A percentile compares a stretch with the other conserved stretches of the same genome.
phyloP scores from a whole-genome alignment of 2,329 filamentous ascomycete genomes.

The Ciborinia camelliae region DNA sequence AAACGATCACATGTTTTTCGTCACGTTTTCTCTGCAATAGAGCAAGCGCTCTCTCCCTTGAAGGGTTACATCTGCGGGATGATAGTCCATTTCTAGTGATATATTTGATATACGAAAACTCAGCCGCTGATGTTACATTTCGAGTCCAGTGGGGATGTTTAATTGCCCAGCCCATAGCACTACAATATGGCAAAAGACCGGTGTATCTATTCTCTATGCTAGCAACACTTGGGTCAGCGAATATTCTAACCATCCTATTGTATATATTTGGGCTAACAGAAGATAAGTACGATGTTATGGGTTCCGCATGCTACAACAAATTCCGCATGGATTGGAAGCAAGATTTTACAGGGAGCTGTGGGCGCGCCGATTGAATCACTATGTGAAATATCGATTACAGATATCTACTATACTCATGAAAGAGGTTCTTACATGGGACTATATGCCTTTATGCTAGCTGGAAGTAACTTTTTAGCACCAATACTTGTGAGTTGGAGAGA shows the following conservation, averaged over 20 bases:
- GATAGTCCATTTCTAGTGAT: neutral
- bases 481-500: constrained; percentile 37
- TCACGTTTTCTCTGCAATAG: neutral
- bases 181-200: constrained; percentile 45
- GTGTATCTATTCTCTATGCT: constrained; percentile 33
- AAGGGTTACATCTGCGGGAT: neutral
- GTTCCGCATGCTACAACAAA: constrained; percentile 37
- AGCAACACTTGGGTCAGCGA: constrained; percentile 33
- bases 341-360: constrained; percentile 33
- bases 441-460: constrained; percentile 45
- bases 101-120: neutral
- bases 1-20: neutral
- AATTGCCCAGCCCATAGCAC: constrained; percentile 51
- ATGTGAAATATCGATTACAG: constrained; percentile 37
- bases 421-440: constrained; percentile 43
- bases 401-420: constrained; percentile 45
- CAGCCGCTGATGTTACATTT: neutral
- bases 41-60: neutral
- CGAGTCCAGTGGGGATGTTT: constrained; percentile 51
- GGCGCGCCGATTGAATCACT: constrained; percentile 35
- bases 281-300: constrained; percentile 41
- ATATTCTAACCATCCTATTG: neutral
- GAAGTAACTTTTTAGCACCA: constrained; percentile 46
- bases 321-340: constrained; percentile 39
- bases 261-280: neutral